A percentile compares a stretch with the other conserved stretches of the same genome.
phyloP scores from a whole-genome alignment of 768 basidiomycete species.

The Chalciporus sphaerocephalus region DNA sequence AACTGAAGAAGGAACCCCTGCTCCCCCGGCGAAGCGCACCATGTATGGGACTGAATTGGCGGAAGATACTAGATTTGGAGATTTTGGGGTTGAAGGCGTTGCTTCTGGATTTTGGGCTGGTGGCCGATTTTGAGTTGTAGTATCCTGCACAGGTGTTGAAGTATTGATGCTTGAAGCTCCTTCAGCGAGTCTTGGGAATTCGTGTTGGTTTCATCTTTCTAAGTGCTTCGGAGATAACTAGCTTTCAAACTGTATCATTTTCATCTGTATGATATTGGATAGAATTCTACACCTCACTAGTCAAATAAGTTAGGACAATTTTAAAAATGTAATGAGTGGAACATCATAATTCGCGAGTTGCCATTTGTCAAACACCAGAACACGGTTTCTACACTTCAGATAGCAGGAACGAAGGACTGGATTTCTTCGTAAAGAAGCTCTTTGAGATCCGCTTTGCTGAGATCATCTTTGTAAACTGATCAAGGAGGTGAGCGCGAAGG shows the following conservation, averaged over 20 bases:
- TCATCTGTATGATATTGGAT: constrained; percentile 20
- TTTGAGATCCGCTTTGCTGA: constrained; percentile 77
- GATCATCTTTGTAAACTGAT: constrained; percentile 64
- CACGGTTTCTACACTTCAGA: too few relatives aligned
- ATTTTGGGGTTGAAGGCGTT: constrained; percentile 76
- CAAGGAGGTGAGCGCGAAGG: constrained; percentile 7
- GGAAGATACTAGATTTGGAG: constrained; percentile 78
- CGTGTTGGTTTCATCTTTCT: constrained; percentile 4
- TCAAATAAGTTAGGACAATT: background rate
- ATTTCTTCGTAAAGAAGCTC: constrained; percentile 83
- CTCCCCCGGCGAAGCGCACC: constrained; percentile 54
- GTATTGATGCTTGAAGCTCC: constrained; percentile 2
- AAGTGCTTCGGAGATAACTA: background rate
- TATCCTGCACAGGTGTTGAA: background rate
- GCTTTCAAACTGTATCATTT: constrained; percentile 14
- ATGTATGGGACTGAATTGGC: constrained; percentile 85
- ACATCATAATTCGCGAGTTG: background rate
- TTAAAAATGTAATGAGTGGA: background rate
- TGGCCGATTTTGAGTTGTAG: constrained; percentile 36
- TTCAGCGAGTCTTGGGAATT: constrained; percentile 7
- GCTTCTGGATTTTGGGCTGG: constrained; percentile 68
- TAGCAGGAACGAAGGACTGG: constrained; percentile 63
- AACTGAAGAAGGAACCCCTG: constrained; percentile 40
- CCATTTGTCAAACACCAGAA: background rate
- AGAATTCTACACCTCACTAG: constrained; percentile 3